Percentiles rank a stretch among this genome's conserved stretches.
phyloP scores from a whole-genome alignment of 1,284 basidiomycete genomes.

The Ganoderma boninense region DNA sequence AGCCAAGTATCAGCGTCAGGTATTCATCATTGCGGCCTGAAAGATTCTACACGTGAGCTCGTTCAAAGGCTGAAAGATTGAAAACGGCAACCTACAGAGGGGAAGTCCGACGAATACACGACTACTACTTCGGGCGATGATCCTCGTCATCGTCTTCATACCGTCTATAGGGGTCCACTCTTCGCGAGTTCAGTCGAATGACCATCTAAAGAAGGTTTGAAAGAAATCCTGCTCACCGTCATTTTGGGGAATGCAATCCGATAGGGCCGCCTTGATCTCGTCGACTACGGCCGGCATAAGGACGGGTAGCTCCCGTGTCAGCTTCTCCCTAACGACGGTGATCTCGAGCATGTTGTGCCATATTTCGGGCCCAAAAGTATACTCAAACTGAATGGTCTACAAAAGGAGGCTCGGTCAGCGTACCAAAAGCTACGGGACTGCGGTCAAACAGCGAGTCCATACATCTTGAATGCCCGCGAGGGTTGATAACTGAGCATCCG shows the following conservation, averaged over 20 bases:
- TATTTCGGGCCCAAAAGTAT: constrained; percentile 36
- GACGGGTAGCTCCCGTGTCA: constrained; percentile 33
- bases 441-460: constrained; percentile 8
- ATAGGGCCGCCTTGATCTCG: constrained; percentile 35
- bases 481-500: constrained; percentile 37
- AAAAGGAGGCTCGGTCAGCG: not conserved
- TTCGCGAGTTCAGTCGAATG: constrained; percentile 2
- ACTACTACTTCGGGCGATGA: constrained; percentile 35
- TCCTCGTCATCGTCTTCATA: constrained; percentile 22
- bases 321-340: constrained; percentile 31
- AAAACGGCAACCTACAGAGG: constrained; percentile 28
- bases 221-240: constrained; percentile 25
- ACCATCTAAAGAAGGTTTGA: not conserved
- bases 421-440: not conserved
- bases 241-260: constrained; percentile 25
- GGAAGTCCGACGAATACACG: constrained; percentile 40
- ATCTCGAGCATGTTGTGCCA: constrained; percentile 37
- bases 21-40: not conserved
- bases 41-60: not conserved
- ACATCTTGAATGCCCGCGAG: constrained; percentile 37
- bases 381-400: constrained; percentile 22
- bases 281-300: constrained; percentile 37
- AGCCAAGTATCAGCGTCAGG: not conserved
- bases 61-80: not conserved
- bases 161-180: constrained; percentile 32